Base-by-base conservation (phyloP, 768 basidiomycete species). In the Kondoa malvinella region DNA sequence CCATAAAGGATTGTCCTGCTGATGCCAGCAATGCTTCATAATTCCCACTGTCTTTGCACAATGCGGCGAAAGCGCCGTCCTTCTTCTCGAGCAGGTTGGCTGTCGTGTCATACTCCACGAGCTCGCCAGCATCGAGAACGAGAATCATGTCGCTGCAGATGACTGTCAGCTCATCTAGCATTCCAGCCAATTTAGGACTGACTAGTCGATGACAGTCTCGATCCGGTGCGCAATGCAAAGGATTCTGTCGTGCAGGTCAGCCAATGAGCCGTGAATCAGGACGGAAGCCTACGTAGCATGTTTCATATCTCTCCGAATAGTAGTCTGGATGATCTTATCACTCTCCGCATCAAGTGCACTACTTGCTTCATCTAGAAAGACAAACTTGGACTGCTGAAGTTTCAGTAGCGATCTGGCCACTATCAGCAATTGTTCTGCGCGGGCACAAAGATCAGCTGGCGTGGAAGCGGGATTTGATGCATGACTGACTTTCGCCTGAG, bases 181-280 rank as follows among this genome's bases (percentile, higher is more conserved):
- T 67, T 33, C 14, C 8, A 30, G 14, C 2, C 8, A 1, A 66
- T 56, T 68, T 32, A 68, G 56, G 21, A 66, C 56, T 29, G 62
- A 57, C 25, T 66, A 50, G 40, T 50, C 40, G 8, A 50, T 50
- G 40, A 8, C 8, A 21, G 40, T 50, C 40, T 50, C 40, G 27
- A 88, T 78, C 15, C 87, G 80, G 77, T 89, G 88, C 1, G 89
- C 89, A 67, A 91, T 89, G 8, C 87, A 89, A 40, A 92, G 82
- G 26, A 91, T 85, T 25, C 88, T 85, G 0, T 50, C 40, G 40
- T 8, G 21, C 21, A 8, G 40, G 40, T 50, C 40, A 50, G 40
- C 40, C 21, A 21, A 8, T 50, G 40, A 8, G 40, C 8, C 8
- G 40, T 8, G 8, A 8, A 21, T 21, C 8, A 50, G 21, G 21